A percentile compares a stretch with the other conserved stretches of the same genome.
These are phyloP conservation scores for Nasturtium officinale DNA, from an alignment of 345 rosid species.

Conservation along the genomic window DNA sequence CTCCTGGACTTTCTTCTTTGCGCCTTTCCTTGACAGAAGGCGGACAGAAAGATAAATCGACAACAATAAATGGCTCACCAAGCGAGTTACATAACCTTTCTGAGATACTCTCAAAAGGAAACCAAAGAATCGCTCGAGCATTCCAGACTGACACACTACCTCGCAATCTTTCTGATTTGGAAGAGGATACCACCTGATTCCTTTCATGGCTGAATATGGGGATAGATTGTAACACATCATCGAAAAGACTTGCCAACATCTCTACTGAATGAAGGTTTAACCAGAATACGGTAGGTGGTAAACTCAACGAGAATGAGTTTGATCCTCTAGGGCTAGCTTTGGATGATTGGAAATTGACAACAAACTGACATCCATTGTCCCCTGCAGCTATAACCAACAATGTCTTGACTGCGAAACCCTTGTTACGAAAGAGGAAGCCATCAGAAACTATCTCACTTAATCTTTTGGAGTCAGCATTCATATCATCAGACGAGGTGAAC, in stretches of 20 bases:
- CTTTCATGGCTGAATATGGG: slow-evolving; percentile 37
- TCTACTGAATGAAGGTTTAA: slow-evolving; percentile 59
- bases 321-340: slow-evolving; percentile 47
- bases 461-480: slow-evolving; percentile 46
- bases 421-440: slow-evolving; percentile 47
- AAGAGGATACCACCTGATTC: slow-evolving; percentile 40
- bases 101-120: slow-evolving; percentile 57
- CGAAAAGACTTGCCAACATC: slow-evolving; percentile 57
- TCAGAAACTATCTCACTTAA: slow-evolving; percentile 40
- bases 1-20: slow-evolving; percentile 47
- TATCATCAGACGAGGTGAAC: slow-evolving; percentile 40
- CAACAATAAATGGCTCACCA: slow-evolving; percentile 69
- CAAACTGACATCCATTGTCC: slow-evolving; percentile 49
- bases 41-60: slow-evolving; percentile 59
- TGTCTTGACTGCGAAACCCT: slow-evolving; percentile 53
- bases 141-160: slow-evolving; percentile 61
- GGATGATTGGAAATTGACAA: slow-evolving; percentile 45
- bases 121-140: slow-evolving; percentile 76
- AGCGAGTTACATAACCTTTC: slow-evolving; percentile 45
- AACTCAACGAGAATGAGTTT: slow-evolving; percentile 59
- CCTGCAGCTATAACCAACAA: slow-evolving; percentile 68
- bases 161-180: slow-evolving; percentile 53
- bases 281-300: slow-evolving; percentile 76
- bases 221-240: slow-evolving; percentile 52
- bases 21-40: slow-evolving; percentile 42